A percentile compares a stretch with the other conserved stretches of the same genome.
These are phyloP conservation scores for Haberlea rhodopensis DNA, from an alignment of 257 asterid genomes.

Conservation along the genomic window DNA sequence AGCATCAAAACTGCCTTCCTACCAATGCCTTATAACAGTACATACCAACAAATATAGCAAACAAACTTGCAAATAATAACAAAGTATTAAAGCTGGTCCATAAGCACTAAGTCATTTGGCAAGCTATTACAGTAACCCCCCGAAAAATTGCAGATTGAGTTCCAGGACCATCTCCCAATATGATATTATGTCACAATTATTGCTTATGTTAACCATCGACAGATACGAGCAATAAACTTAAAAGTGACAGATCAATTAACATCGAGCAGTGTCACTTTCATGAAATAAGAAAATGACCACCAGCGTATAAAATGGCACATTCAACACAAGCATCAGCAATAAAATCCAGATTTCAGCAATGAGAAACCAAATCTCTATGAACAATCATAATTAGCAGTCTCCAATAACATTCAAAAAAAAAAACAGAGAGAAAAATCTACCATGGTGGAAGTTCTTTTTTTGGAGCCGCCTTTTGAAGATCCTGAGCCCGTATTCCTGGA, in stretches of 20 bases:
- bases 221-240: neutral
- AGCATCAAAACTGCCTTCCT: constrained; percentile 4
- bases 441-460: constrained; percentile 58
- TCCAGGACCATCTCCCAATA: neutral
- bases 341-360: neutral
- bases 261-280: neutral
- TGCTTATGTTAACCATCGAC: neutral
- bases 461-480: constrained; percentile 40
- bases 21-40: constrained; percentile 4
- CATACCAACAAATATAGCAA: neutral
- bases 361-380: constrained; percentile 5
- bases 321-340: constrained; percentile 18
- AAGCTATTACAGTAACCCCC: constrained; percentile 1
- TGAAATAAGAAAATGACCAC: neutral
- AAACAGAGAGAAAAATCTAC: constrained; percentile 40
- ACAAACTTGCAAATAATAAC: neutral
- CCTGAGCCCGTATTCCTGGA: constrained; percentile 37
- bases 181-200: neutral
- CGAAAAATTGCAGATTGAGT: neutral
- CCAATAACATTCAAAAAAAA: constrained; percentile 1
- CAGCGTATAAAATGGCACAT: neutral
- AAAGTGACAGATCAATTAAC: neutral
- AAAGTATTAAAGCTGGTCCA: neutral
- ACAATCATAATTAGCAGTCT: constrained; percentile 20
- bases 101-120: neutral